phyloP scores from a whole-genome alignment of 495 filamentous ascomycete species.

The Aspergillus sparsus region DNA sequence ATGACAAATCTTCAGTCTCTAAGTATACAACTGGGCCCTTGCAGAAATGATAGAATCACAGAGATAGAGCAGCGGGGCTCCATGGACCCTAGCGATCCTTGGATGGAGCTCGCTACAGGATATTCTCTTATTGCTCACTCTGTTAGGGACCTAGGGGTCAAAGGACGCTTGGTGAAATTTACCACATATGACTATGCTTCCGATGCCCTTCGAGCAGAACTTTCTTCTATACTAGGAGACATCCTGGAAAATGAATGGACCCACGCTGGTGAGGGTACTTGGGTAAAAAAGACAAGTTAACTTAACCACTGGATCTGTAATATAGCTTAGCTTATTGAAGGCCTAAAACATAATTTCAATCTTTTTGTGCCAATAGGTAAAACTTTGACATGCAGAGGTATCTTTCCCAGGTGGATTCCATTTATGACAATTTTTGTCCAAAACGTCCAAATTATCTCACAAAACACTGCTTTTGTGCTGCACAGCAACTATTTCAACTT shows the following conservation, averaged over 20 bases:
- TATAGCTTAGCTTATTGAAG: background rate
- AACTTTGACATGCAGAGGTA: too few relatives aligned
- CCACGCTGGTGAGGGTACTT: conserved; percentile 32
- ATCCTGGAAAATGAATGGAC: conserved; percentile 32
- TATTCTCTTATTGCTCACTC: conserved; percentile 41
- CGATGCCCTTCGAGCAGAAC: conserved; percentile 33
- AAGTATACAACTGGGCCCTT: conserved; percentile 38
- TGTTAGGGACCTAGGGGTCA: conserved; percentile 26
- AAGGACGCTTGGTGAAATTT: conserved; percentile 29
- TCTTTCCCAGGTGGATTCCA: too few relatives aligned
- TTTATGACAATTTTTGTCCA: too few relatives aligned
- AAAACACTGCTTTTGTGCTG: background rate
- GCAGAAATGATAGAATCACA: conserved; percentile 32
- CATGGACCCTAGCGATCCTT: conserved; percentile 45
- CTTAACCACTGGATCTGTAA: background rate
- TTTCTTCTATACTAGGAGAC: conserved; percentile 28
- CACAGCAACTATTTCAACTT: background rate
- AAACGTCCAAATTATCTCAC: too few relatives aligned
- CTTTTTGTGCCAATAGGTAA: too few relatives aligned
- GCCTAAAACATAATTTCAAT: background rate
- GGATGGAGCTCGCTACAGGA: conserved; percentile 46
- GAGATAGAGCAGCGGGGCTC: conserved; percentile 44
- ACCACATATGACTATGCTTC: conserved; percentile 33
- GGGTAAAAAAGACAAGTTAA: conserved; percentile 22
- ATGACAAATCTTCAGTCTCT: conserved; percentile 35